Evolutionary conservation across 1,284 basidiomycete species (phyloP).

Genomic region (Trichosporon sp.): DNA sequence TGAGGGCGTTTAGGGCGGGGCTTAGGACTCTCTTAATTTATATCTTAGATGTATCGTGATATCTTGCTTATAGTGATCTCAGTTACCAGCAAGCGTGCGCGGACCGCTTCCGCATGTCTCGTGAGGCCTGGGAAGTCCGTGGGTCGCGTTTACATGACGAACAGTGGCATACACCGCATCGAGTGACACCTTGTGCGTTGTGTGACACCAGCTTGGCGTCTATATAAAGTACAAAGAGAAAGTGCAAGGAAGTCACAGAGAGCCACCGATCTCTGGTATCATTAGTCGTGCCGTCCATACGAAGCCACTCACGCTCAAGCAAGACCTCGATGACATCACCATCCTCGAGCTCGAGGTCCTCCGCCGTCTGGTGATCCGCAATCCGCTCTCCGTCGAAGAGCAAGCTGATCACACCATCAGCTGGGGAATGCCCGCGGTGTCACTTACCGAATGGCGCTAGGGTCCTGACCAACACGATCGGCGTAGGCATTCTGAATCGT

Average conservation of each 20-base stretch:
- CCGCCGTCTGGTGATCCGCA: conserved; percentile 75
- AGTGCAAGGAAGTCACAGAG: background rate
- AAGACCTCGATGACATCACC: conserved; percentile 81
- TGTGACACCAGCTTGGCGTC: background rate
- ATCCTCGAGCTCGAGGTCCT: conserved; percentile 78
- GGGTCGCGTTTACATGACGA: background rate
- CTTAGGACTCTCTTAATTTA: conserved; percentile 3
- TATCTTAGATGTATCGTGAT: conserved; percentile 4
- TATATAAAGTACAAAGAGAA: background rate
- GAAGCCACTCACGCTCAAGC: conserved; percentile 71
- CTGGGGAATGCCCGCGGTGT: background rate
- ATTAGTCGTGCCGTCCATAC: too few species aligned
- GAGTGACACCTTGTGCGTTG: background rate
- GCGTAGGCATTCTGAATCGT: conserved; percentile 75
- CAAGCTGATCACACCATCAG: conserved; percentile 54
- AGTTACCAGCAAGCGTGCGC: too few species aligned
- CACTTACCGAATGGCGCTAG: conserved; percentile 72
- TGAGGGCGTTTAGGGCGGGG: background rate
- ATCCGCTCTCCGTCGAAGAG: conserved; percentile 79
- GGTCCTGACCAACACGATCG: conserved; percentile 85
- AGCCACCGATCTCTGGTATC: conserved; percentile 35
- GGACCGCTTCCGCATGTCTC: background rate
- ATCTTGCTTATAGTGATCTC: background rate
- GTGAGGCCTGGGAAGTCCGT: background rate
- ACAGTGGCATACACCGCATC: background rate